Evolutionary conservation across 805 yeast genomes (phyloP).

Genomic region (Wickerhamiella vanderwaltii): DNA sequence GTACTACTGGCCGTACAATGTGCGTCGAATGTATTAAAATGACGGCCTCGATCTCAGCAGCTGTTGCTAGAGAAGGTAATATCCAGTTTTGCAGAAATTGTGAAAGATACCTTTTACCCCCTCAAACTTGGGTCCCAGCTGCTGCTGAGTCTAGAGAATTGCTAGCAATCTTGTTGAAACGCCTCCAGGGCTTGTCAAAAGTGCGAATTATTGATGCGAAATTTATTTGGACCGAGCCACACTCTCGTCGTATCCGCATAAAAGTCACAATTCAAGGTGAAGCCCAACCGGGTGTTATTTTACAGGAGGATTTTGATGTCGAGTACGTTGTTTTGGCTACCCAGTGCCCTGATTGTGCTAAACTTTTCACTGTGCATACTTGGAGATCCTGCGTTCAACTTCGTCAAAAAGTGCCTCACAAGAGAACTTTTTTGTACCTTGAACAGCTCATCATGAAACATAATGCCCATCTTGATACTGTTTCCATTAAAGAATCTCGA

Average conservation of each 20-base stretch:
- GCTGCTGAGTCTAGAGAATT: constrained; percentile 87
- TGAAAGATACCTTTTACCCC: constrained; percentile 92
- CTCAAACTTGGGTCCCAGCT: constrained; percentile 83
- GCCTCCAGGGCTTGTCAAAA: constrained; percentile 76
- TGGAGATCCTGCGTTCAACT: constrained; percentile 98
- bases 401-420: constrained; percentile 93
- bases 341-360: constrained; percentile 99
- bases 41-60: constrained; percentile 87
- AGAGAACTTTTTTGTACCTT: constrained; percentile 87
- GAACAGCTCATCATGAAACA: constrained; percentile 91
- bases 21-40: constrained; percentile 94
- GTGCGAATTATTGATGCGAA: constrained; percentile 84
- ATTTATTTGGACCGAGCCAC: constrained; percentile 96
- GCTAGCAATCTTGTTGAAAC: constrained; percentile 76
- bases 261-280: constrained; percentile 94
- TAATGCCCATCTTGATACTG: constrained; percentile 87
- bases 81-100: constrained; percentile 93
- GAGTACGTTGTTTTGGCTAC: constrained; percentile 86
- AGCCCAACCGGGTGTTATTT: constrained; percentile 69
- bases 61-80: constrained; percentile 77
- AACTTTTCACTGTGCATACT: constrained; percentile 88
- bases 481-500: constrained; percentile 79
- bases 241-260: constrained; percentile 84
- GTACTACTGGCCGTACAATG: constrained; percentile 82
- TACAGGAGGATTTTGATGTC: constrained; percentile 90